A percentile compares a stretch with the other conserved stretches of the same genome.
Conservation (phyloP, 164 flowering plant genomes). For the Annona cherimola region DNA sequence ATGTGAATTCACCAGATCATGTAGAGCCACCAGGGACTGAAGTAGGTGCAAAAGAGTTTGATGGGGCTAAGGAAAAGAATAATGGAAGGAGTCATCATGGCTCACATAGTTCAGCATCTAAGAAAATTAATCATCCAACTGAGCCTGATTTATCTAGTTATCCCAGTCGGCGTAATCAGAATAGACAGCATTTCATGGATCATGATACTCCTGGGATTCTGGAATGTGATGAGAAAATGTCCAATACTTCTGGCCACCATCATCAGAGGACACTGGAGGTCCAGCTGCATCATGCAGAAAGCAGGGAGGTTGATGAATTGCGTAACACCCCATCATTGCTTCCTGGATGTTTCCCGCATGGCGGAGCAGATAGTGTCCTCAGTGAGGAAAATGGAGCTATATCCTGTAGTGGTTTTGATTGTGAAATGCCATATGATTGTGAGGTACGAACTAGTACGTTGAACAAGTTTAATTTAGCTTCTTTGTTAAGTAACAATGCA, state of each 20-base stretch:
- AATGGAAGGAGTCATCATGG: constrained; percentile 8
- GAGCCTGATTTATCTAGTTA: constrained; percentile 1
- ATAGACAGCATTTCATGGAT: constrained; percentile 1
- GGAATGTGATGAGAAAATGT: not conserved
- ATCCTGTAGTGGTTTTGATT: constrained; percentile 7
- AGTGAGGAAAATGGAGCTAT: constrained; percentile 4
- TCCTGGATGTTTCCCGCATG: constrained; percentile 10
- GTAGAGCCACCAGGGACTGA: constrained; percentile 4
- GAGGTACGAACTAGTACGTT: constrained; percentile 12
- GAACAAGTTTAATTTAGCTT: not conserved
- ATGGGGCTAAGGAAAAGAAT: constrained; percentile 7
- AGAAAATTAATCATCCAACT: constrained; percentile 11
- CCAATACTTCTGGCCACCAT: constrained; percentile 1
- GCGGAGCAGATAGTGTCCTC: constrained; percentile 1
- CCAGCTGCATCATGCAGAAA: constrained; percentile 8
- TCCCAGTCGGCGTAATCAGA: constrained; percentile 9
- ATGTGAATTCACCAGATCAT: constrained; percentile 2
- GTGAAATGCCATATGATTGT: constrained; percentile 11
- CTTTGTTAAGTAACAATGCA: constrained; percentile 5
- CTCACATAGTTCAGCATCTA: constrained; percentile 3
- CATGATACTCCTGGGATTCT: constrained; percentile 7
- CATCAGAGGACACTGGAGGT: constrained; percentile 7
- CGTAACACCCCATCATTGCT: constrained; percentile 12
- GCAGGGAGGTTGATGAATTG: constrained; percentile 1
- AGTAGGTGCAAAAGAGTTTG: not conserved